Evolutionary conservation across 2,329 filamentous ascomycete genomes (phyloP).

Genomic region (Fusarium pseudoanthophilum): DNA sequence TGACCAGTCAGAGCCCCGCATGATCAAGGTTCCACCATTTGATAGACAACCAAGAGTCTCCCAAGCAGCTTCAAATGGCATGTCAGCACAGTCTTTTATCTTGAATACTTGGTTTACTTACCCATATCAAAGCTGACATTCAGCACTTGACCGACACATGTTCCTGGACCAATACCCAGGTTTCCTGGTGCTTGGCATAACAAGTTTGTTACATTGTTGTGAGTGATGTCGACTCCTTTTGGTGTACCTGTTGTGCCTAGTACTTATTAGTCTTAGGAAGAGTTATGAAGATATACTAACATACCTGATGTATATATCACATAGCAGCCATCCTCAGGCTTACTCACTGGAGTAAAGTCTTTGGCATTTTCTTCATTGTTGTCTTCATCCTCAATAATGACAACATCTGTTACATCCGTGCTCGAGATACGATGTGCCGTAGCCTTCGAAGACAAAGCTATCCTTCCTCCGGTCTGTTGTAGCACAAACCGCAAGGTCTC

Average conservation of each 20-base stretch:
- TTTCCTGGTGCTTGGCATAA: conserved; percentile 61
- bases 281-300: background rate
- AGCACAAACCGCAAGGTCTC: conserved; percentile 61
- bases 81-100: fast-evolving
- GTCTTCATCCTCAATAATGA: conserved; percentile 46
- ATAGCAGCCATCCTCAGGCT: conserved; percentile 53
- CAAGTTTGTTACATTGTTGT: conserved; percentile 66
- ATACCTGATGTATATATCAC: conserved; percentile 67
- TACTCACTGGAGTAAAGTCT: background rate
- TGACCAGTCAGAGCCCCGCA: conserved; percentile 62
- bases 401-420: conserved; percentile 31
- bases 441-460: conserved; percentile 57
- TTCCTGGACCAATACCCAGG: conserved; percentile 61
- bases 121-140: conserved; percentile 72
- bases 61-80: conserved; percentile 60
- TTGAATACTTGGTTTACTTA: conserved; percentile 45
- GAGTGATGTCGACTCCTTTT: conserved; percentile 68
- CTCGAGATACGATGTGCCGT: conserved; percentile 46
- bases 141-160: conserved; percentile 64
- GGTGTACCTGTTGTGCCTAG: conserved; percentile 65
- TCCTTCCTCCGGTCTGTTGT: conserved; percentile 55
- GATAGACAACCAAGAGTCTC: conserved; percentile 66
- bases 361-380: background rate
- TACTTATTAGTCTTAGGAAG: background rate
- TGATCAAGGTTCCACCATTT: conserved; percentile 65